Base-by-base conservation (phyloP, 345 rosid species). In the Corchorus olitorius region DNA sequence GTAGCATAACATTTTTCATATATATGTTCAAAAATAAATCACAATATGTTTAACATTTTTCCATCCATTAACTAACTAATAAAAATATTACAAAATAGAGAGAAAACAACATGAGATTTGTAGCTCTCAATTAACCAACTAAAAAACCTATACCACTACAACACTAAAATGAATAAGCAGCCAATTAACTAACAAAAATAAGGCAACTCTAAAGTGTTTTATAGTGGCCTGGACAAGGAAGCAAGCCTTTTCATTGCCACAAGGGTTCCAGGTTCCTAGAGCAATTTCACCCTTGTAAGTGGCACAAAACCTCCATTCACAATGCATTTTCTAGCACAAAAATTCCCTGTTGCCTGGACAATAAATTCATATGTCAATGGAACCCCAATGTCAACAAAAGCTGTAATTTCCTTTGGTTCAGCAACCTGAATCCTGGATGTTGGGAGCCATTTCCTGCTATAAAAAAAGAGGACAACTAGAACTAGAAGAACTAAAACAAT, bases 231-330 rank as follows among this genome's bases (percentile, higher is more conserved):
- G 1, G 27, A 1, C 27, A 27, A 27, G 27, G 1, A 27, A 15
- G 92, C 74, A 63, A 90, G 90, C 76, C 90, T 60, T 78, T 90
- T 90, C 3, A 90, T 78, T 33, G 90, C 94, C 76, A 79, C 84
- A 0, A 86, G 66, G 12, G 77, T 70, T 45, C 27, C 27, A 27
- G 27, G 1, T 27, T 27, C 70, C 86, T 1, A 86, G 86, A 27
- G 88, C 76, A 12, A 90, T 80, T 16, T 88, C 86, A 1, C 90
- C 92, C 79, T 82, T 87, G 74, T 87, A 90, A 0, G 90, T 90
- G 0, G 94, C 82, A 39, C 94, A 90, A 88, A 22, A 0, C 92
- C 94, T 6, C 92, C 94, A 66, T 75, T 84, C 20, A 92, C 94
- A 2, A 90, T 90, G 76, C 89, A 86, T 62, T 87, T 80, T 10